phyloP scores from a whole-genome alignment of 176 grass and related monocot genomes.

The Stipa capillata region DNA sequence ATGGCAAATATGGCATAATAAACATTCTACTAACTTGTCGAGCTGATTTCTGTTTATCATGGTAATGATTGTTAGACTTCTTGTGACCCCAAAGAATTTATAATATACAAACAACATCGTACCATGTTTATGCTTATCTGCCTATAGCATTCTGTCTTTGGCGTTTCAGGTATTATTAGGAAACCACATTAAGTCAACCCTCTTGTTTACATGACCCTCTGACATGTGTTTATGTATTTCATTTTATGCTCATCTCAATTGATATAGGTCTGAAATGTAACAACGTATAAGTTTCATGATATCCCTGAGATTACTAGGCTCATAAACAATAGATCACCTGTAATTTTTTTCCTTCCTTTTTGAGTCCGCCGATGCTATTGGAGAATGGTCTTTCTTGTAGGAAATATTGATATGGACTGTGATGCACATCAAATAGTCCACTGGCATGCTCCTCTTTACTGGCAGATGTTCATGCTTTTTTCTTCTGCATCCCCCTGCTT shows the following conservation, averaged over 20 bases:
- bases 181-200: neutral
- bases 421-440: neutral
- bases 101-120: neutral
- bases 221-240: neutral
- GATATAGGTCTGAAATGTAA: neutral
- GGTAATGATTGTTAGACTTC: neutral
- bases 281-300: neutral
- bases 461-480: neutral
- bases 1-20: neutral
- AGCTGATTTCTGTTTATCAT: neutral
- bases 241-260: neutral
- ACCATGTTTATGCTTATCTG: neutral
- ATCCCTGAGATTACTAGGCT: neutral
- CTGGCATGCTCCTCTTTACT: neutral
- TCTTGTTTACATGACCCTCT: neutral
- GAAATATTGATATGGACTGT: neutral
- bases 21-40: neutral
- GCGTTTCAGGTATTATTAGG: neutral
- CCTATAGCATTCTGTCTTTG: neutral
- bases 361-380: neutral
- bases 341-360: neutral
- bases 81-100: neutral
- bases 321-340: neutral
- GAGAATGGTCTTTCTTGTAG: neutral
- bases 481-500: too few species aligned